Base-by-base conservation (phyloP, 495 filamentous ascomycete genomes). In the Sabuloglossum arenarium region DNA sequence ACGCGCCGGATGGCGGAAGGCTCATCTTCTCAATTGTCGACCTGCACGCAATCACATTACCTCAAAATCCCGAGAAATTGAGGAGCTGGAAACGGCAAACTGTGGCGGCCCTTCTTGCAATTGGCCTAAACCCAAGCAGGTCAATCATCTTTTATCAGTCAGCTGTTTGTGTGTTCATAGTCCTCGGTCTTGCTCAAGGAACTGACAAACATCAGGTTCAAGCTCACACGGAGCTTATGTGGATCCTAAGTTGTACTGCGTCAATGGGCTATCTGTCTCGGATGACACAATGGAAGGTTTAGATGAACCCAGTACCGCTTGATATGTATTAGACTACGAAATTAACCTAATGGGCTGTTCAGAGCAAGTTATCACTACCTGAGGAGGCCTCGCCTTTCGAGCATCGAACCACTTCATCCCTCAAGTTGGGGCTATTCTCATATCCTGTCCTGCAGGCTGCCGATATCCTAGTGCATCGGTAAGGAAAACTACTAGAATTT, bases 271-370 rank as follows among this genome's bases (percentile, higher is more conserved):
- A 93, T 66, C 71, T 98, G 30, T 81, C 79, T 2, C 76, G 93
- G 11, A 98, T 98, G 93, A 97, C 91, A 42, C 90, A 96, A 69
- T 97, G 89, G 89, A 98, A 97, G 78, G 86, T 88, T n/a, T n/a
- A n/a, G n/a, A 56, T 61, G 72, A 65, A 30, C 23, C 10, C 27
- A 28, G 23, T 1, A 31, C 16, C 10, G 24, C 21, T 37, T 6
- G 50, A 12, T 29, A n/a, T 10, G 10, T 0, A 10, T 21, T 10
- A 11, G 21, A 19, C n/a, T n/a, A 11, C 10, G 0, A 4, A 53
- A 24, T 3, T 31, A 19, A 53, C 25, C 32, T n/a, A 23, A 11
- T 53, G 9, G 4, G 25, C 21, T 27, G 34, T 51, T 24, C 58
- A 89, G 85, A 84, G 76, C 66, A 91, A 91, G 67, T 68, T 88